Base-by-base conservation (phyloP, 2,329 filamentous ascomycete genomes). In the Ciborinia camelliae region DNA sequence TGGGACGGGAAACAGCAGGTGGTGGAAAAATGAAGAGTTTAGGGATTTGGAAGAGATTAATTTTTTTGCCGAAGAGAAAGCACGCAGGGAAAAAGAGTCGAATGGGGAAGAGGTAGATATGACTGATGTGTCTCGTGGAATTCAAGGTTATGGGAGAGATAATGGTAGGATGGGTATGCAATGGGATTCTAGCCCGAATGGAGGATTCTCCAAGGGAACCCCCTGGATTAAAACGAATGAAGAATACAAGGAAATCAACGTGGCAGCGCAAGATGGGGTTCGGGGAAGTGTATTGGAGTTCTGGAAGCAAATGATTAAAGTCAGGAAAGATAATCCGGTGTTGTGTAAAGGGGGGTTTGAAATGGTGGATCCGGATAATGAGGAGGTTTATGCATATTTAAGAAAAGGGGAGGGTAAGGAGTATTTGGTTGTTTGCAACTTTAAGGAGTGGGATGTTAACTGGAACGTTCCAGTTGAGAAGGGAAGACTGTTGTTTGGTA, bases 131-230 rank as follows among this genome's bases (percentile, higher is more conserved):
- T 77, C 75, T 75, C 70, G 79, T 67, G 79, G 84, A n/a, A 79
- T 87, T 71, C 82, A 84, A 66, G 78, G 81, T 68, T 85, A 86
- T 73, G 85, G 82, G 9, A 75, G 89, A 28, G 90, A 92, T 75
- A 90, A 92, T 74, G 86, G 85, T 9, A 81, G 90, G 53, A 86
- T 87, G 0, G 89, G 89, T 0, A 87, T 92, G 75, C 88, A 72
- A 72, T 92, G 90, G 89, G 81, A 86, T 67, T 72, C 75, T n/a
- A 78, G 76, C 1, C 72, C 77, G 0, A 82, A 91, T 66, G 88
- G 80, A 0, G 89, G 90, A 14, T 92, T 92, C 77, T 76, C 76
- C 1, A 47, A 67, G 2, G 26, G 50, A 0, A 77, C 75, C 0
- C 84, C 85, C 0, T 87, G 85, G 85, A 87, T 87, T 82, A 78